Evolutionary conservation across 2,329 filamentous ascomycete genomes (phyloP).

Genomic region (Aspergillus ibericus): DNA sequence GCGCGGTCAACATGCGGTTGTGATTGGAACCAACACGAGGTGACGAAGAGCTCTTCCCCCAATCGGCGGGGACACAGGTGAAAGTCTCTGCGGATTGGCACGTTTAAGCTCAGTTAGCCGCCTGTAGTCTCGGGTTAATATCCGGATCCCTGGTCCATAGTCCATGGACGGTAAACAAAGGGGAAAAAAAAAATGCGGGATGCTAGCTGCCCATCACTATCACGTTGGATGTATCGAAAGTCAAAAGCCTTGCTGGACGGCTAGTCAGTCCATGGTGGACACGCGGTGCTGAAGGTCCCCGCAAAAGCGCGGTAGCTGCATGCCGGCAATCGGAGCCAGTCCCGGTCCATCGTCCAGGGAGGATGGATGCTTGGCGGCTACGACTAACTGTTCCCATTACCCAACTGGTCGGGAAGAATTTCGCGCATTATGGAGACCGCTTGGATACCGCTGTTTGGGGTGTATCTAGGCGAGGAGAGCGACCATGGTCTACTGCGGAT

Average conservation of each 20-base stretch:
- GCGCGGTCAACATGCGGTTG: neutral
- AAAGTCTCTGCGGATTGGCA: neutral
- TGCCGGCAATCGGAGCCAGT: conserved; percentile 4
- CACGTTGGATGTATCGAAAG: neutral
- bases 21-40: neutral
- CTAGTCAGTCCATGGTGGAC: neutral
- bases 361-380: neutral
- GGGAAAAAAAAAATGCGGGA: neutral
- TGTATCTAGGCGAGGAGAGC: neutral
- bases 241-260: neutral
- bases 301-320: conserved; percentile 6
- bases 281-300: neutral
- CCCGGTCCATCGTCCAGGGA: neutral
- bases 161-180: neutral
- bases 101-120: neutral
- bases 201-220: neutral
- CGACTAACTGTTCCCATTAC: neutral
- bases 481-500: neutral
- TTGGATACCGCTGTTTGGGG: neutral
- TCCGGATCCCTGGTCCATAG: neutral
- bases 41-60: neutral
- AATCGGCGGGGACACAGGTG: neutral
- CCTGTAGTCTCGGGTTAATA: neutral
- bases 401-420: neutral
- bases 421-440: neutral